Conservation (phyloP, 2,329 filamentous ascomycete genomes). For the Sarocladium strictum region DNA sequence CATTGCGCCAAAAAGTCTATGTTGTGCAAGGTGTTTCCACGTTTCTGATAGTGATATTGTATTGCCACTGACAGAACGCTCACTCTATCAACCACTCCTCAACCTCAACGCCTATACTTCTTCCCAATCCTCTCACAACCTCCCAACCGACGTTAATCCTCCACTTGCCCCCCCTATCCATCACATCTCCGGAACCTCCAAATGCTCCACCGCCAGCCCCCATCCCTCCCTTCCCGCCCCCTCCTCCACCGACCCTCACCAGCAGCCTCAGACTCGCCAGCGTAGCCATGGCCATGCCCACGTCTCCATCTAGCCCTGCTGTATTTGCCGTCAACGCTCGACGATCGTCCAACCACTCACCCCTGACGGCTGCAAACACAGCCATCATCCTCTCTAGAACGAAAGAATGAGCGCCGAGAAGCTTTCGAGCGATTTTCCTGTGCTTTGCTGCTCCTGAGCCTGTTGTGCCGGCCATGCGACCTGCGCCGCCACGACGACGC, state of each 20-base stretch:
- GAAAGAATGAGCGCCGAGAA: slow-evolving; percentile 72
- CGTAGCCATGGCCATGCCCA: slow-evolving; percentile 63
- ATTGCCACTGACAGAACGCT: no score
- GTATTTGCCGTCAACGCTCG: slow-evolving; percentile 18
- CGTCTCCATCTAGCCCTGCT: slow-evolving; percentile 44
- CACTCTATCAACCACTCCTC: slow-evolving; percentile 70
- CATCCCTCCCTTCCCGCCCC: background rate
- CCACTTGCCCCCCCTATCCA: slow-evolving; percentile 69
- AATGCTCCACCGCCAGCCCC: slow-evolving; percentile 3
- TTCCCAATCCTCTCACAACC: slow-evolving; percentile 61
- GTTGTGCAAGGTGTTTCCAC: no score
- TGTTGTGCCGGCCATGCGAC: slow-evolving; percentile 21
- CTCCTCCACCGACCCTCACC: slow-evolving; percentile 52
- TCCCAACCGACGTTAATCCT: slow-evolving; percentile 77
- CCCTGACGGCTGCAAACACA: slow-evolving; percentile 63
- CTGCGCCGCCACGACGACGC: slow-evolving; percentile 43
- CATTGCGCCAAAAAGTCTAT: no score
- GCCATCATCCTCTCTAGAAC: slow-evolving; percentile 72
- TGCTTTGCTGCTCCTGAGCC: slow-evolving; percentile 38
- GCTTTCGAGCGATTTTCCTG: slow-evolving; percentile 68
- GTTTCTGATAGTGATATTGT: no score
- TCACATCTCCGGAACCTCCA: slow-evolving; percentile 41
- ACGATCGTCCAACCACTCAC: slow-evolving; percentile 41
- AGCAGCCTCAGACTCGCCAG: slow-evolving; percentile 65
- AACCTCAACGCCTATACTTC: slow-evolving; percentile 71